phyloP scores from a whole-genome alignment of 2,329 filamentous ascomycete species.

The Aspergillus neoniger region DNA sequence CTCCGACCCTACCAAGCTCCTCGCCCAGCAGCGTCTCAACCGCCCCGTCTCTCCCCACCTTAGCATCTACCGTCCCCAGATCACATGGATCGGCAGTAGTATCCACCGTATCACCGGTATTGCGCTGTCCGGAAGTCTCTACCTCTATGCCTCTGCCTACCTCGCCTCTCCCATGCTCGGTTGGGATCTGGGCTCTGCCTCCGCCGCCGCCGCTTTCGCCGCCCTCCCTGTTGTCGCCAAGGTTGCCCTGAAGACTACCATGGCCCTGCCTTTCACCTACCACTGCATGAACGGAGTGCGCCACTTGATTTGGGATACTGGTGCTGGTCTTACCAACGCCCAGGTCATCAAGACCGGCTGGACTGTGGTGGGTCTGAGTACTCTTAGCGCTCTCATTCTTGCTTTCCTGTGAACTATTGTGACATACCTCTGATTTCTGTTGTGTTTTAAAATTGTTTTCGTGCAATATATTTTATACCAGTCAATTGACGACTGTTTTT shows the following conservation, averaged over 20 bases:
- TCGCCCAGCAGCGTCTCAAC: constrained; percentile 75
- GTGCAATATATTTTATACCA: constrained; percentile 28
- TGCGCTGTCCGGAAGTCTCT: constrained; percentile 70
- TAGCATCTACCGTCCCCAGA: constrained; percentile 78
- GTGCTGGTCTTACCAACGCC: constrained; percentile 63
- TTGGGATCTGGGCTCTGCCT: constrained; percentile 67
- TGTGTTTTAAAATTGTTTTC: constrained; percentile 31
- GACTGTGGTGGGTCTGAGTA: constrained; percentile 60
- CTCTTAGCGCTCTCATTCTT: constrained; percentile 51
- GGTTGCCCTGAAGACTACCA: constrained; percentile 58
- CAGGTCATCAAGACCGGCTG: constrained; percentile 67
- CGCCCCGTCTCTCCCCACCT: constrained; percentile 87
- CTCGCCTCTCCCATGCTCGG: constrained; percentile 75
- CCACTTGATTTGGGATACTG: constrained; percentile 71
- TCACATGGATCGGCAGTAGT: constrained; percentile 77
- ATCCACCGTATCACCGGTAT: constrained; percentile 84
- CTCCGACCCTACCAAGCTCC: constrained; percentile 55
- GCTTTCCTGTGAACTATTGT: constrained; percentile 45
- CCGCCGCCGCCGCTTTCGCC: constrained; percentile 65
- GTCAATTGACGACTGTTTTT: constrained; percentile 26
- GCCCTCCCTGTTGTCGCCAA: constrained; percentile 62
- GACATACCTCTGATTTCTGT: constrained; percentile 35
- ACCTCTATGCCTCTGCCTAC: constrained; percentile 79
- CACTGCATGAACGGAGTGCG: constrained; percentile 70
- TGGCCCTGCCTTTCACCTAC: constrained; percentile 68